Evolutionary conservation across 345 rosid genomes (phyloP), one percentile per base, ranked within the genome.

Genomic region (Viola odorata): DNA sequence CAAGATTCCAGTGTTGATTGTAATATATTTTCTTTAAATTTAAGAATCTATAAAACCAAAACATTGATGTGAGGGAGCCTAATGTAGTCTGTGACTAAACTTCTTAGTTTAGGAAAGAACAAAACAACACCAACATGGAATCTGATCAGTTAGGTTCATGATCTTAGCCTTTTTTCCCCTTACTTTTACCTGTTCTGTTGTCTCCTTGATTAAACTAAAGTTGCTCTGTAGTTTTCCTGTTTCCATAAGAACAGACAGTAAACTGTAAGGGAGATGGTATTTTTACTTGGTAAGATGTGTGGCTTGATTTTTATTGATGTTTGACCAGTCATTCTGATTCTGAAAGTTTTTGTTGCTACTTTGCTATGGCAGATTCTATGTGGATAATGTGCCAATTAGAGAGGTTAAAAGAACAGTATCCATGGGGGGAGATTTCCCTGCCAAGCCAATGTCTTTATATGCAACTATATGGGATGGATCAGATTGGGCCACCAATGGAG

Each of bases 391-490:
- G 42, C 96, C 99, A 0, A 88, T 95, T 10, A 80, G 97, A 74
- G 95, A 87, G 75, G 75, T 85, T 8, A 82, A 71, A 66, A 85
- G 91, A 67, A 86, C 85, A 23, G 80, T 55, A 23, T 58, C 85
- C 0, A 84, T 87, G 97, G 91, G 98, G 0, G 94, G 87, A 12
- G 89, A 84, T 58, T 92, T 92, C 61, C 98, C 98, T 1, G 78
- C 96, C 1, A 92, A 92, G 81, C 96, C 97, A 6, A 92, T 92
- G 98, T 87, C 98, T 14, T 66, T 92, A 53, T 92, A 92, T 57
- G 88, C 96, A 55, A 92, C 98, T 39, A 89, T 92, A 60, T 92
- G 98, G 98, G 98, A 92, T 47, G 98, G 88, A 8, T 92, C 97
- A 10, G 77, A 76, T 61, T 92, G 98, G 98, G 98, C 98, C 12